phyloP scores from a whole-genome alignment of 805 yeast genomes.

The Yarrowia sp. region DNA sequence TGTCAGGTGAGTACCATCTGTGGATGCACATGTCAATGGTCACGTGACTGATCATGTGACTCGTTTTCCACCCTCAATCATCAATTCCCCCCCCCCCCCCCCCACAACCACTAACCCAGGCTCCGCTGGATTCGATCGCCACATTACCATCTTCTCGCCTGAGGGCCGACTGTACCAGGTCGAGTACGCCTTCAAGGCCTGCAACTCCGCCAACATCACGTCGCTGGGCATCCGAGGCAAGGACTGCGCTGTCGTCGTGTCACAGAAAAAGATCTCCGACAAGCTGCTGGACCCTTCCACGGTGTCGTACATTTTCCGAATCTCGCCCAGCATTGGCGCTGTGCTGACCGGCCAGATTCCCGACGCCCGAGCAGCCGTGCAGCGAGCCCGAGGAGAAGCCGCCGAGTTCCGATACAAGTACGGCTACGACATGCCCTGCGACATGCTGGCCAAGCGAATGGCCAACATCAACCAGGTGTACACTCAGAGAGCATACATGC shows the following conservation, averaged over 20 bases:
- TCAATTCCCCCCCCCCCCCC: not conserved
- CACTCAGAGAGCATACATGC: slow-evolving; percentile 98
- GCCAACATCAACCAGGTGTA: slow-evolving; percentile 94
- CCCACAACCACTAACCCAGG: slow-evolving; percentile 49
- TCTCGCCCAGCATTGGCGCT: slow-evolving; percentile 83
- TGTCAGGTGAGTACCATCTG: slow-evolving; percentile 37
- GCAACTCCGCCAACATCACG: slow-evolving; percentile 89
- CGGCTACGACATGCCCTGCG: slow-evolving; percentile 97
- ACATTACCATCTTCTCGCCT: slow-evolving; percentile 97
- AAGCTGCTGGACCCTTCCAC: slow-evolving; percentile 87
- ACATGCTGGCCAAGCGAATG: slow-evolving; percentile 89
- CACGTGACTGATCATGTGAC: not conserved
- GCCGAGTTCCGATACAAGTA: slow-evolving; percentile 92
- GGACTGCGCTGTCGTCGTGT: slow-evolving; percentile 84
- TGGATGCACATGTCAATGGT: too few species aligned
- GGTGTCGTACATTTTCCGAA: slow-evolving; percentile 83
- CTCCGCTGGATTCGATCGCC: slow-evolving; percentile 98
- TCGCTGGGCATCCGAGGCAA: slow-evolving; percentile 87
- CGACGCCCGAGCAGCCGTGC: slow-evolving; percentile 89
- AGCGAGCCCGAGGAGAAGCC: slow-evolving; percentile 93
- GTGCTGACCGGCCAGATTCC: slow-evolving; percentile 92
- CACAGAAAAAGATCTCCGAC: slow-evolving; percentile 96
- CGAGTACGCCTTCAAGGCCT: slow-evolving; percentile 97
- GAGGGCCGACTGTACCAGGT: slow-evolving; percentile 98
- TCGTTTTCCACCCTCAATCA: not conserved